These are phyloP conservation scores for Suhomyces ambrosiae DNA, from an alignment of 1,139 yeast species.

Conservation along the genomic window DNA sequence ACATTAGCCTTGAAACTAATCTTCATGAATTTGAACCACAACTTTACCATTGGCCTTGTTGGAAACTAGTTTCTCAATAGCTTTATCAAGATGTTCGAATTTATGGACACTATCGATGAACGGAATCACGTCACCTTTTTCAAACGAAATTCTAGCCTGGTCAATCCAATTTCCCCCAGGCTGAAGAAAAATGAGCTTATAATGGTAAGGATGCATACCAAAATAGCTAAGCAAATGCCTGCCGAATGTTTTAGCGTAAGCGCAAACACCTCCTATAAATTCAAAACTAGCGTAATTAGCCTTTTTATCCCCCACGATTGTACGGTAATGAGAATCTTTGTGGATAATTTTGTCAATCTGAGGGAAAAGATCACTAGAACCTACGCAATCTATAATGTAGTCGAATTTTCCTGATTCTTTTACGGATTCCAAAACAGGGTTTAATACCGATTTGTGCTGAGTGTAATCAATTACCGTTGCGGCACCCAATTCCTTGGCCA, in stretches of 20 bases:
- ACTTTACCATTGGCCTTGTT: conserved; percentile 66
- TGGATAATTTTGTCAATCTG: conserved; percentile 35
- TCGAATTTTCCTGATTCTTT: conserved; percentile 37
- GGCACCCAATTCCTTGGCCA: conserved; percentile 54
- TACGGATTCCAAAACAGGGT: conserved; percentile 32
- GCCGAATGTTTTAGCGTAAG: conserved; percentile 6
- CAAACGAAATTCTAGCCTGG: conserved; percentile 39
- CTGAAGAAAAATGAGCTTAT: conserved; percentile 16
- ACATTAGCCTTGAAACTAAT: too few species aligned
- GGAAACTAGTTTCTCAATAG: conserved; percentile 46
- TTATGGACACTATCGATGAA: conserved; percentile 55
- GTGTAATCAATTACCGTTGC: conserved; percentile 55
- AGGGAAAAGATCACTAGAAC: conserved; percentile 28
- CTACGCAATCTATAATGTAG: conserved; percentile 34
- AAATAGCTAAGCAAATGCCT: conserved; percentile 14
- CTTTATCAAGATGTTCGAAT: conserved; percentile 52
- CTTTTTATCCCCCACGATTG: conserved; percentile 53
- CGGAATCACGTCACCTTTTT: conserved; percentile 43
- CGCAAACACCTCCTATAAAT: conserved; percentile 7
- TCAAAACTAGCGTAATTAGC: conserved; percentile 26
- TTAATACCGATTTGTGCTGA: conserved; percentile 25
- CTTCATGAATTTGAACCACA: conserved; percentile 34
- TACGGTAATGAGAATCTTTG: conserved; percentile 33
- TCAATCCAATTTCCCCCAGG: conserved; percentile 19
- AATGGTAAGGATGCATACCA: conserved; percentile 20